Conservation (phyloP, 306 rosid species). For the Quercus engelmannii region DNA sequence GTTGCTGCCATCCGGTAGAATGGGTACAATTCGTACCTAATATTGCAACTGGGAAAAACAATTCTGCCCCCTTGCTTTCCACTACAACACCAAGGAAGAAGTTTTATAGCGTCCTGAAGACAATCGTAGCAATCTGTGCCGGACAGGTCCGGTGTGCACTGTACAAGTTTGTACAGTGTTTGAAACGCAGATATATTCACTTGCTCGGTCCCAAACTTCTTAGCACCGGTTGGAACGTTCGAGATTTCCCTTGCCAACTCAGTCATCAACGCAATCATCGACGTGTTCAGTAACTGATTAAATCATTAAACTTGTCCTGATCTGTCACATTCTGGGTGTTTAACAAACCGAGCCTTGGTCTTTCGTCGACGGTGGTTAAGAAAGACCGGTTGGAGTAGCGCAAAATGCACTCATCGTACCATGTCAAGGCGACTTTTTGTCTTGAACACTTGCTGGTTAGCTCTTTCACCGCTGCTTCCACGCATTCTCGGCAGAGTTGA, state of each 20-base stretch:
- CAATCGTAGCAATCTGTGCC: background rate
- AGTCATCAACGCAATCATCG: background rate
- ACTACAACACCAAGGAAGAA: background rate
- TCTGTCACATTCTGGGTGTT: background rate
- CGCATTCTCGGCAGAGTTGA: conserved; percentile 9
- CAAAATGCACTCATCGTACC: conserved; percentile 30
- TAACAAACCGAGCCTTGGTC: fast-evolving
- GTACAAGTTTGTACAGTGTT: conserved; percentile 14
- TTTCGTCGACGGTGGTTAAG: background rate
- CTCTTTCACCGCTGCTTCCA: background rate
- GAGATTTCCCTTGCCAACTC: background rate
- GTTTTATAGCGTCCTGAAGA: background rate
- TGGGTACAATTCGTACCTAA: conserved; percentile 1
- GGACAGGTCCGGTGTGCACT: conserved; percentile 31
- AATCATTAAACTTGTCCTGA: background rate
- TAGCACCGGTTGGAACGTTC: background rate
- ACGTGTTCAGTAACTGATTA: background rate
- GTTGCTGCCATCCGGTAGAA: background rate
- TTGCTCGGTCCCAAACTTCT: background rate
- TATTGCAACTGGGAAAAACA: conserved; percentile 4
- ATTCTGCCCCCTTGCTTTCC: background rate
- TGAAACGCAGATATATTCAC: background rate
- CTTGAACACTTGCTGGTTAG: background rate
- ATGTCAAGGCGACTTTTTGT: background rate
- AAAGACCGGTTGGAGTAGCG: conserved; percentile 26